Evolutionary conservation across 2,329 filamentous ascomycete genomes (phyloP).

Genomic region (Pleurostoma richardsiae): DNA sequence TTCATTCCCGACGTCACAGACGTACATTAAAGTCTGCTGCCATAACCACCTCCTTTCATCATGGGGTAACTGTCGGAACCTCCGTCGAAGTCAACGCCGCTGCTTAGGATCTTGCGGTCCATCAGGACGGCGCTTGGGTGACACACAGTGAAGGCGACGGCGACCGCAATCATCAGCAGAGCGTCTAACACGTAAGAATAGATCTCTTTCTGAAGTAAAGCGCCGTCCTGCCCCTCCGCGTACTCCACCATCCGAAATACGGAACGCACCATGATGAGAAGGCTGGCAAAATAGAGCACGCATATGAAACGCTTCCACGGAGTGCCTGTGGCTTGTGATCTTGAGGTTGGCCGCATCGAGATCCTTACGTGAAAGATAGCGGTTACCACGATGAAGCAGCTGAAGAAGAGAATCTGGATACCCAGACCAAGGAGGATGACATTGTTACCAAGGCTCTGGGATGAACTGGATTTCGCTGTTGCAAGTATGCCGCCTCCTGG

Average conservation of each 20-base stretch:
- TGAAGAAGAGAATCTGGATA: slow-evolving; percentile 45
- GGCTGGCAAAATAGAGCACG: slow-evolving; percentile 1
- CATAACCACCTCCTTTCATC: no score
- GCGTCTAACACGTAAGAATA: no score
- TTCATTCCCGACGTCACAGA: no score
- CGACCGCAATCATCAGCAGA: no score
- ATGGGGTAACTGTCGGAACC: no score
- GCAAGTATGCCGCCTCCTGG: background rate
- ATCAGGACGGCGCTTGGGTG: no score
- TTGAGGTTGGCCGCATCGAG: background rate
- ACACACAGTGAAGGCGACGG: no score
- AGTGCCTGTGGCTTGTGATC: slow-evolving; percentile 11
- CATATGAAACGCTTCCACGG: slow-evolving; percentile 13
- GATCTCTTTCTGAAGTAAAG: no score
- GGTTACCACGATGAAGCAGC: slow-evolving; percentile 37
- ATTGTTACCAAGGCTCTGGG: slow-evolving; percentile 9
- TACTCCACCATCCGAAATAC: slow-evolving; percentile 43
- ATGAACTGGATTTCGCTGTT: background rate
- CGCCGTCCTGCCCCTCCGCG: background rate
- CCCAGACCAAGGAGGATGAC: slow-evolving; percentile 30
- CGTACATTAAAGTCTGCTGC: no score
- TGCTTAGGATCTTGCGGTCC: no score
- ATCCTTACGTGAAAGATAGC: slow-evolving; percentile 37
- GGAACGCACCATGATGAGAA: slow-evolving; percentile 36
- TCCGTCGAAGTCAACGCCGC: no score